Percentiles rank a stretch among this genome's conserved stretches.
phyloP scores from a whole-genome alignment of 495 filamentous ascomycete genomes.

The Aspergillus asperescens region DNA sequence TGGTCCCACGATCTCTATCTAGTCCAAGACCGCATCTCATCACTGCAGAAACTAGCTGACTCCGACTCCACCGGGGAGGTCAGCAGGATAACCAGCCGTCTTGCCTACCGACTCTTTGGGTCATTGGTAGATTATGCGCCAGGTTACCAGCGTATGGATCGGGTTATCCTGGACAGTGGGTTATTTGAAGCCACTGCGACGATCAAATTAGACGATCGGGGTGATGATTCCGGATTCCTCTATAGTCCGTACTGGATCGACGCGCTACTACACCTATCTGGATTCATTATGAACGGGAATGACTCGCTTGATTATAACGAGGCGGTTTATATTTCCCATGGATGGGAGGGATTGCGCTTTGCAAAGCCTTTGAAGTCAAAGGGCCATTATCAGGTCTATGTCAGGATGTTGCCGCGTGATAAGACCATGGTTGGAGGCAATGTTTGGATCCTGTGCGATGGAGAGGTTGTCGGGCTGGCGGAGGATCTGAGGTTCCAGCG shows the following conservation, averaged over 20 bases:
- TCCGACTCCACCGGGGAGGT: no score
- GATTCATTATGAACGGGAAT: slow-evolving; percentile 51
- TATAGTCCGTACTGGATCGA: slow-evolving; percentile 42
- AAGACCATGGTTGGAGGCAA: slow-evolving; percentile 18
- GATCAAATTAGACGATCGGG: slow-evolving; percentile 27
- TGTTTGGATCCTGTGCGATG: not conserved
- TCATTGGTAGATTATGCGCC: slow-evolving; percentile 36
- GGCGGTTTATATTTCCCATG: slow-evolving; percentile 42
- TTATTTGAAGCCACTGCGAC: slow-evolving; percentile 32
- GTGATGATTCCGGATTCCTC: not conserved
- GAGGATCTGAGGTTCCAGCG: not conserved
- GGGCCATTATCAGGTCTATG: slow-evolving; percentile 36
- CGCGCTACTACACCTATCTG: slow-evolving; percentile 43
- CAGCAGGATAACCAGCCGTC: no score
- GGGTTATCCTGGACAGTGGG: slow-evolving; percentile 30
- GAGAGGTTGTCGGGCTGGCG: not conserved
- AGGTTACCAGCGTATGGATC: slow-evolving; percentile 54
- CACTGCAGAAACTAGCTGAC: no score
- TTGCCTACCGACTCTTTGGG: not conserved
- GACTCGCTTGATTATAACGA: slow-evolving; percentile 42
- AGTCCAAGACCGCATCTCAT: not conserved
- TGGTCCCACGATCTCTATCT: not conserved
- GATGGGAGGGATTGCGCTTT: slow-evolving; percentile 39
- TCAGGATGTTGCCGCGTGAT: slow-evolving; percentile 34
- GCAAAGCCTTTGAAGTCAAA: slow-evolving; percentile 14